Base-by-base conservation (phyloP, 441 rosid genomes). In the Metrosideros polymorpha region DNA sequence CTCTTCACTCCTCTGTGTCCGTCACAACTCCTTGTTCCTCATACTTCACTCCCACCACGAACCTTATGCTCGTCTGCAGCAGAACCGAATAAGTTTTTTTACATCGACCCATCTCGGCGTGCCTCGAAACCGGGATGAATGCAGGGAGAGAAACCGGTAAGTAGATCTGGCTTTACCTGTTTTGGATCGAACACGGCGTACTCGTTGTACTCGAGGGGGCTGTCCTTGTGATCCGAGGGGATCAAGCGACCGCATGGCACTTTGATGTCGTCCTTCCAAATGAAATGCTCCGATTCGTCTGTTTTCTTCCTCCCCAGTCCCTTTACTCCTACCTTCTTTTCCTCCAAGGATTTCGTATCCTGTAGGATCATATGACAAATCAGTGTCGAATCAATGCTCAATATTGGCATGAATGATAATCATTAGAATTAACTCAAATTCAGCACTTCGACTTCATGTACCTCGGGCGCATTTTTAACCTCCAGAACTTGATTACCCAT, bases 131-230 rank as follows among this genome's bases (percentile, higher is more conserved):
- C 3, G 18, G 56, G 61, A 19, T 12, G 30, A 13, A 19, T 2
- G 0, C 18, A 22, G 15, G 9, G 49, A 24, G 30, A 53, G 15
- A 22, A 52, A 19, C 30, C 10, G 12, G 19, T 8, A 43, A 15
- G 19, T 29, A 42, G 42, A 10, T 22, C 63, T 30, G 22, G 12
- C 12, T 63, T 6, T 84, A 93, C 99, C 96, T 91, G 95, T 89
- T 94, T 93, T 0, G 95, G 96, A 56, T 96, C 96, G 82, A 94
- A 95, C n/a, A 96, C 95, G 1, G 97, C 96, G 9, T 95, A 93
- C 87, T 95, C 98, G 27, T 93, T 95, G 88, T 91, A 96, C 87
- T 96, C 98, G 1, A 95, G 94, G 18, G 92, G 92, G 87, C 97
- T 93, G 49, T 95, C 94, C 87, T 92, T 90, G 63, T 95, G 92